Base-by-base conservation (phyloP, 768 basidiomycete species). In the Rubroboletus pulcherrimus region DNA sequence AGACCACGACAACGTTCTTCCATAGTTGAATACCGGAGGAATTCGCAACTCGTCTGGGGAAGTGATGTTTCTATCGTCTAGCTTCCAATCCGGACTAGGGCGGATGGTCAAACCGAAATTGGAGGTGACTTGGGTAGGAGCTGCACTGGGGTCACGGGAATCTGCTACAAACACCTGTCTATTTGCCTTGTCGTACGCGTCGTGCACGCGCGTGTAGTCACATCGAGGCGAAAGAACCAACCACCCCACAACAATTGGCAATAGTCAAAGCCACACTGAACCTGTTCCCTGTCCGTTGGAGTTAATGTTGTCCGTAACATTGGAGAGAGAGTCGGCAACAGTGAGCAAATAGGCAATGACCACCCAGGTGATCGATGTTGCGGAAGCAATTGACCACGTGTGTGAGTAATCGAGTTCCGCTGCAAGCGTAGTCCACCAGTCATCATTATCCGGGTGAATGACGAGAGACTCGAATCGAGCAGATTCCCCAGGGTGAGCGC, bases 281-380 rank as follows among this genome's bases (percentile, higher is more conserved):
- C 73, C 77, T 5, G 74, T 71, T n/a, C 68, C 73, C 50, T 75
- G 70, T 0, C 77, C 76, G 34, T 66, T 74, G 1, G 68, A 66
- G 26, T 69, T 61, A 12, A 75, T 60, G 15, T 62, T 47, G 4
- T 59, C 54, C 14, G 35, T 35, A 7, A 71, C 42, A 30, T 45
- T 62, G 19, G 55, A 55, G 44, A 60, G 51, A n/a, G 61, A 66
- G 33, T 59, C 54, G 5, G 47, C 33, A 19, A 66, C 60, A 2
- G 54, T 64, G 11, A 64, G 50, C 30, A 65, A 26, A 51, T 78
- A 79, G 0, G 78, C 77, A 6, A 79, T 61, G 39, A 76, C 55
- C 2, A 79, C 78, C 77, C 77, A 80, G 0, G 63, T 57, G n/a
- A 80, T 77, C 2, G 74, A 74, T 10, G 71, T 67, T 2, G 63